Conservation (phyloP, 2,329 filamentous ascomycete species). For the Exophiala lecanii-corni region DNA sequence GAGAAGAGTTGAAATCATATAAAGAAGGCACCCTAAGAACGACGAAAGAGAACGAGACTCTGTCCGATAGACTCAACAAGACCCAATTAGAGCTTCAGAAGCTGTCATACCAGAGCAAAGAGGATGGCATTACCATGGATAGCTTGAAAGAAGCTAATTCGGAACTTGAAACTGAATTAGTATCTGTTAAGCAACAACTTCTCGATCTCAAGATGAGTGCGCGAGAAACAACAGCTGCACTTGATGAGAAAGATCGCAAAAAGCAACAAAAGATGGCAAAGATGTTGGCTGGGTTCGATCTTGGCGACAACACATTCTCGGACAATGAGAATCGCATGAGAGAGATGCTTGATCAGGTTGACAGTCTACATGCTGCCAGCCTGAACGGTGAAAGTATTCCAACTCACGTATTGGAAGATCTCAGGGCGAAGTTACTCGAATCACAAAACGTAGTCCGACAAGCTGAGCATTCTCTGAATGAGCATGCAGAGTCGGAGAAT, state of each 20-base stretch:
- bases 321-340: conserved; percentile 84
- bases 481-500: conserved; percentile 60
- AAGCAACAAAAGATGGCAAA: conserved; percentile 99
- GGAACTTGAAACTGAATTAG: conserved; percentile 85
- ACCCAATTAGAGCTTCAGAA: conserved; percentile 96
- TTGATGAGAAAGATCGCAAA: conserved; percentile 97
- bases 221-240: conserved; percentile 81
- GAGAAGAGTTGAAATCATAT: conserved; percentile 77
- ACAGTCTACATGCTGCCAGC: conserved; percentile 71
- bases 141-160: conserved; percentile 91
- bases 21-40: conserved; percentile 81
- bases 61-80: conserved; percentile 82
- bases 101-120: conserved; percentile 91
- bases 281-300: conserved; percentile 99
- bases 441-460: conserved; percentile 90
- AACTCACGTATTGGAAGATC: conserved; percentile 71
- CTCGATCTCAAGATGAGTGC: conserved; percentile 95
- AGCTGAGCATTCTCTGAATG: conserved; percentile 79
- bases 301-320: conserved; percentile 88
- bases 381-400: conserved; percentile 72
- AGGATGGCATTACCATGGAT: conserved; percentile 96
- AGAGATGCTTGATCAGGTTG: conserved; percentile 77
- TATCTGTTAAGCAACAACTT: conserved; percentile 89
- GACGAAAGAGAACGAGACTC: conserved; percentile 83
- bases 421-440: conserved; percentile 76